Conservation (phyloP, 163 green algal species). For the Scenedesmus sp. region DNA sequence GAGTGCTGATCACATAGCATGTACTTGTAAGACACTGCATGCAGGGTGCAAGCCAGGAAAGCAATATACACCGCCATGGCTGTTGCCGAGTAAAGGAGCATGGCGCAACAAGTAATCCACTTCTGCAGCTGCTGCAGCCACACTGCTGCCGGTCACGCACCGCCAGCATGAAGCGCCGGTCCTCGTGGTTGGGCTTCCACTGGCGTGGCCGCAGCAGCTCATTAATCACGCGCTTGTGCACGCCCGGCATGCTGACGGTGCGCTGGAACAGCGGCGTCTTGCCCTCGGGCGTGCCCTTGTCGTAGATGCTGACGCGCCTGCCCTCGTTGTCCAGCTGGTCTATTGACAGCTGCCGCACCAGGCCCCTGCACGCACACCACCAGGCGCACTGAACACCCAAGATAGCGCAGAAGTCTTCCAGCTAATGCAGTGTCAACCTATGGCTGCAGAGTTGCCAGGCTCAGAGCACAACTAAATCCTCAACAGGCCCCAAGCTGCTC, state of each 20-base stretch:
- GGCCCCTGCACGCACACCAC: constrained; percentile 75
- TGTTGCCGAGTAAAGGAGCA: neutral
- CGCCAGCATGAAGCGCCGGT: constrained; percentile 90
- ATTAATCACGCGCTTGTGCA: constrained; percentile 79
- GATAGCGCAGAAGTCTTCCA: neutral
- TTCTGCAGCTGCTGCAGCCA: neutral
- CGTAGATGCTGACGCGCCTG: constrained; percentile 81
- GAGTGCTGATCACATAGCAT: no score
- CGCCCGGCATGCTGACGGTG: constrained; percentile 54
- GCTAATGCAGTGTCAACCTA: neutral
- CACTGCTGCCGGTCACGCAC: constrained; percentile 29
- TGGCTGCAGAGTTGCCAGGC: neutral
- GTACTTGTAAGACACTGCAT: no score
- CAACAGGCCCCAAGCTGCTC: no score
- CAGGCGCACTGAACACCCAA: neutral
- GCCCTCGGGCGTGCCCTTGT: constrained; percentile 57
- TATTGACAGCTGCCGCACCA: constrained; percentile 97
- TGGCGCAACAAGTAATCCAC: neutral
- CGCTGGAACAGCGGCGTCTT: constrained; percentile 50
- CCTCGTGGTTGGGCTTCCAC: constrained; percentile 80
- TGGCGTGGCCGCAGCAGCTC: constrained; percentile 89
- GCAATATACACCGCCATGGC: neutral
- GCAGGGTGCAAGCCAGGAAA: no score
- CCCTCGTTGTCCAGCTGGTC: constrained; percentile 99
- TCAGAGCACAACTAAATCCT: neutral